These are phyloP conservation scores for Canariomyces notabilis DNA, from an alignment of 2,329 filamentous ascomycete species.

Conservation along the genomic window DNA sequence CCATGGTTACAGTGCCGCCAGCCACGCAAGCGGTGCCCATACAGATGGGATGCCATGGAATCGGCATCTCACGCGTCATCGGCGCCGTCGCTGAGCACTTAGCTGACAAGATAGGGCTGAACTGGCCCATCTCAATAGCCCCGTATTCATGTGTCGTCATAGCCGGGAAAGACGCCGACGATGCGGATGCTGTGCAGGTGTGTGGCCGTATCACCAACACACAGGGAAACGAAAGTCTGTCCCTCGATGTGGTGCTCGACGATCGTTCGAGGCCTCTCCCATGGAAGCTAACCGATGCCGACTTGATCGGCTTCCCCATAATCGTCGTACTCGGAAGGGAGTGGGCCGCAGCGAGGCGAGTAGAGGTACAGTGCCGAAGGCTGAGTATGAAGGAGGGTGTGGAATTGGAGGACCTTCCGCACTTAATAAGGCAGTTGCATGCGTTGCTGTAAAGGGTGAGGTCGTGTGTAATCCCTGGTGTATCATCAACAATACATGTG, in stretches of 20 bases:
- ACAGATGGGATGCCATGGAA: constrained; percentile 96
- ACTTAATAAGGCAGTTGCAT: constrained; percentile 9
- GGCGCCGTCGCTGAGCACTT: constrained; percentile 76
- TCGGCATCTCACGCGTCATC: constrained; percentile 86
- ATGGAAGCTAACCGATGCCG: constrained; percentile 89
- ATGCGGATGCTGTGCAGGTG: constrained; percentile 16
- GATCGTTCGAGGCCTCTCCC: constrained; percentile 60
- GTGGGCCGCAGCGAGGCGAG: constrained; percentile 54
- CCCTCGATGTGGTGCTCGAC: constrained; percentile 66
- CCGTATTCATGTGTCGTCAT: constrained; percentile 51
- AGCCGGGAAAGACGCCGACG: constrained; percentile 12
- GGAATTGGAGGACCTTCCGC: constrained; percentile 41
- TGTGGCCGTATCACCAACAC: constrained; percentile 13
- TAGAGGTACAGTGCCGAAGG: constrained; percentile 75
- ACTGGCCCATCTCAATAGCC: constrained; percentile 83
- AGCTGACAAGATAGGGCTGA: constrained; percentile 67
- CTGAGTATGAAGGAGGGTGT: constrained; percentile 59
- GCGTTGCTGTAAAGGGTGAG: neutral
- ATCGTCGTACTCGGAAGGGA: constrained; percentile 70
- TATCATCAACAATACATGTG: neutral
- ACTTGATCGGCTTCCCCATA: constrained; percentile 82
- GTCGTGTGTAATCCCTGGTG: neutral
- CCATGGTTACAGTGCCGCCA: constrained; percentile 46
- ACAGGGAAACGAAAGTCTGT: constrained; percentile 1
- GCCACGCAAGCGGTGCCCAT: constrained; percentile 44